Base-by-base conservation (phyloP, 352 stramenopile species). In the Globisporangium emineosum region DNA sequence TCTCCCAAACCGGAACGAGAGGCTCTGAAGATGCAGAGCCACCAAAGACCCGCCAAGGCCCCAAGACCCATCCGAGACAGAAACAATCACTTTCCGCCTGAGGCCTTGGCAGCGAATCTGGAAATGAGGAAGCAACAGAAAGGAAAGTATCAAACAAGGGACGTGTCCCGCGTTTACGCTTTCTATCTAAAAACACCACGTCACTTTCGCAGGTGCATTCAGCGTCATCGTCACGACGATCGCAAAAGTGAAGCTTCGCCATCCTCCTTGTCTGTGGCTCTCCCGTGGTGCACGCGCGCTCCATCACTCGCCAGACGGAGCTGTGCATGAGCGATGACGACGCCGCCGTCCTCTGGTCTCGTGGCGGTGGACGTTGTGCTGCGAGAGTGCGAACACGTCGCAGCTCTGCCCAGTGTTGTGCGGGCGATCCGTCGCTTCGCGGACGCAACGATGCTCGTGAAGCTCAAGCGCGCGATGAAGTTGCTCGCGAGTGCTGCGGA, bases 321-420 rank as follows among this genome's bases (percentile, higher is more conserved):
- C 49, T 2, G 43, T 30, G 25, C 21, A 52, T 40, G 27, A 23
- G 32, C 7, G 17, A 30, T 13, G 12, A 19, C 27, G 27, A 17
- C 29, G 17, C 51, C 19, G 17, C 17, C 43, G n/a, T 27, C 42
- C 40, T 60, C 60, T n/a, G 60, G 60, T 32, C 60, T 66, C 6
- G 35, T 47, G 13, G 60, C 37, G n/a, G 51, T 60, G 25, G 60
- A 66, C 21, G 51, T 60, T n/a, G 60, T 66, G 37, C 15, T 66
- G n/a, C 60, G 60, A 9, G 60, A 66, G 40, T 29, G 27, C 12
- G 50, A 53, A 6, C n/a, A 9, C 13, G n/a, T 65, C 19, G 51
- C 37, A 6, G 51, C 37, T 27, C 27, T 66, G 3, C 37, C 60
- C 13, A 45, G 27, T 27, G 21, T 54, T 30, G 60, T 66, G 51